phyloP scores from a whole-genome alignment of 2,329 filamentous ascomycete species.

The Aaosphaeria arxii region DNA sequence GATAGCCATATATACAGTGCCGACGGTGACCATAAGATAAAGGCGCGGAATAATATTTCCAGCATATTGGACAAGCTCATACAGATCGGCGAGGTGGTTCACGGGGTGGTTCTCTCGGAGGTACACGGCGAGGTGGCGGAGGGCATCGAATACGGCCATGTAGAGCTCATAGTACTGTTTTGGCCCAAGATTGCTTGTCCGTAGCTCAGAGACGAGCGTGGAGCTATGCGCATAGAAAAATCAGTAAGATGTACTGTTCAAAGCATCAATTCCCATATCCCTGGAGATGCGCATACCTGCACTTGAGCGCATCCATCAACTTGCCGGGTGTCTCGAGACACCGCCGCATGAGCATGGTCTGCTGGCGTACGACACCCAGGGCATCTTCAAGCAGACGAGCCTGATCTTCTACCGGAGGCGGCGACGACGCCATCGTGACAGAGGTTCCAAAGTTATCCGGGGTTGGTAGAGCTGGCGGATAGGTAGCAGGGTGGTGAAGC shows the following conservation, averaged over 20 bases:
- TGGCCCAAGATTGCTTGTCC: conserved; percentile 93
- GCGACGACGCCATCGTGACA: conserved; percentile 41
- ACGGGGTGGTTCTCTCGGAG: conserved; percentile 96
- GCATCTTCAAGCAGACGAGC: conserved; percentile 96
- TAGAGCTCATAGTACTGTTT: conserved; percentile 99
- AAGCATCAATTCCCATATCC: conserved; percentile 1
- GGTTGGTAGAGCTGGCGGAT: conserved; percentile 22
- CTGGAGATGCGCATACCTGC: conserved; percentile 64
- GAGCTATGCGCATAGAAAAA: conserved; percentile 59
- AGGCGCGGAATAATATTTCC: conserved; percentile 95
- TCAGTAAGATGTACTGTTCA: conserved; percentile 6
- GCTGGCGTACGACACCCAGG: conserved; percentile 91
- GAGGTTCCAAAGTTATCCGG: conserved; percentile 16
- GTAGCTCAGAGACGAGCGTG: conserved; percentile 95
- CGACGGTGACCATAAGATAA: conserved; percentile 99
- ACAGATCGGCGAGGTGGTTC: conserved; percentile 96
- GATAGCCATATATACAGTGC: conserved; percentile 98
- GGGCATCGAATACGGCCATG: conserved; percentile 97
- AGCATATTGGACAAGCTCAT: conserved; percentile 96
- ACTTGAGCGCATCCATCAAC: conserved; percentile 99
- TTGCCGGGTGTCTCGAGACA: conserved; percentile 96
- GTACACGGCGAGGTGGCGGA: conserved; percentile 94
- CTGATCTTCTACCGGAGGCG: conserved; percentile 55
- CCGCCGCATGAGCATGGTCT: conserved; percentile 95
- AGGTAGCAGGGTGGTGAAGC: conserved; percentile 10